Evolutionary conservation across 2,329 filamentous ascomycete genomes (phyloP), one percentile per base, ranked within the genome.

Genomic region (Scytalidium lignicola): DNA sequence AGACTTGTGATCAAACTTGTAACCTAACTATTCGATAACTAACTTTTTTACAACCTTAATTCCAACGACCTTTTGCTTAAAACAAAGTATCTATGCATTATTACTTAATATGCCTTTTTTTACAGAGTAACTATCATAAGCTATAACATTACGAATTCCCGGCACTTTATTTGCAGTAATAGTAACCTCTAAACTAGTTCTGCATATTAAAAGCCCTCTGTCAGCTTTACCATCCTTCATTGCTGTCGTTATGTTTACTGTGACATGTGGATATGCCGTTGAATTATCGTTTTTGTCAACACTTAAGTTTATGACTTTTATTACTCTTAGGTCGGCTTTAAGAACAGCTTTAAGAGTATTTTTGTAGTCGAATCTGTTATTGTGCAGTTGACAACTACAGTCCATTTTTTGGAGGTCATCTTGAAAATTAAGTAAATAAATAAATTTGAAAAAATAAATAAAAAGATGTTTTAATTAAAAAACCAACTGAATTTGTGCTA

Each of bases 81-180:
- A 85, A 65, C 90, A 95, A 53, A 95, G 71, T 28, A 95, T 88
- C 70, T 95, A 89, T 2, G 88, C 88, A 65, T 95, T 85, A 67
- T 95, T 95, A 71, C 85, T 90, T 61, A 92, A 70, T 10, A 95
- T 79, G 18, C 86, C 83, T 44, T 88, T 74, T 75, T 95, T 89
- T 6, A 95, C 88, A 49, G 79, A 85, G 73, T 91, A 95, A 57
- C 83, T 85, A 65, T 95, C 90, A 66, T 95, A 89, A 1, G 90
- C 90, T 4, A 89, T 95, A 17, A 95, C 90, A n/a, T 89, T 89
- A 20, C 89, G 76, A 53, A 95, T 82, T 5, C 89, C 89, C 50
- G 83, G 85, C 55, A 95, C 82, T 68, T 95, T 95, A 76, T 95
- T 95, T 56, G 90, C 90, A n/a, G 80, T 73, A 64, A 95, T 95